phyloP scores from a whole-genome alignment of 306 rosid species.

The Cicer bijugum region DNA sequence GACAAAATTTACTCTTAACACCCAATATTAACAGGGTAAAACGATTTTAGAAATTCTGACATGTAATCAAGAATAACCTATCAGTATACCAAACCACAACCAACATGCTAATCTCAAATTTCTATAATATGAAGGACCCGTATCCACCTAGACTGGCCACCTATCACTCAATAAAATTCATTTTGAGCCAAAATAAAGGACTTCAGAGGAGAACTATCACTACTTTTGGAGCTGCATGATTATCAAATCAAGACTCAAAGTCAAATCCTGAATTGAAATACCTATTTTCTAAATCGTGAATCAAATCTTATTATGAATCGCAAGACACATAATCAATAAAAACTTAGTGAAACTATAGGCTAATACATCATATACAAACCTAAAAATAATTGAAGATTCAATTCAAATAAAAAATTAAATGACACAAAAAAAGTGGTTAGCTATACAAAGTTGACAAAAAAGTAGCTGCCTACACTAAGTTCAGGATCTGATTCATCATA shows the following conservation, averaged over 20 bases:
- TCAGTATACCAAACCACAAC: conserved; percentile 2
- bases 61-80: conserved; percentile 26
- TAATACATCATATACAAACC: not conserved
- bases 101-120: conserved; percentile 4
- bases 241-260: not conserved
- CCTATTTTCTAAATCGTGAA: not conserved
- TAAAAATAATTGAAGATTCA: conserved; percentile 7
- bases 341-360: not conserved
- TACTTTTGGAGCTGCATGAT: not conserved
- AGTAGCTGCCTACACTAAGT: not conserved
- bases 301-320: not conserved
- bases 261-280: not conserved
- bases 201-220: conserved; percentile 13
- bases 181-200: conserved; percentile 15
- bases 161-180: not conserved
- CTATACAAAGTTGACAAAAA: not conserved
- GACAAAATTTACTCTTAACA: not conserved
- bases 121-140: not conserved
- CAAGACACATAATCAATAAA: not conserved
- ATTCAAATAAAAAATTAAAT: not conserved
- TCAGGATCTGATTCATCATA: not conserved
- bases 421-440: not conserved
- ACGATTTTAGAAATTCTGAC: not conserved
- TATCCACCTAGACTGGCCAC: conserved; percentile 30
- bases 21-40: not conserved